Percentiles rank a stretch among this genome's conserved stretches.
Conservation (phyloP, 2,329 filamentous ascomycete species). For the Rhinocladiella similis region DNA sequence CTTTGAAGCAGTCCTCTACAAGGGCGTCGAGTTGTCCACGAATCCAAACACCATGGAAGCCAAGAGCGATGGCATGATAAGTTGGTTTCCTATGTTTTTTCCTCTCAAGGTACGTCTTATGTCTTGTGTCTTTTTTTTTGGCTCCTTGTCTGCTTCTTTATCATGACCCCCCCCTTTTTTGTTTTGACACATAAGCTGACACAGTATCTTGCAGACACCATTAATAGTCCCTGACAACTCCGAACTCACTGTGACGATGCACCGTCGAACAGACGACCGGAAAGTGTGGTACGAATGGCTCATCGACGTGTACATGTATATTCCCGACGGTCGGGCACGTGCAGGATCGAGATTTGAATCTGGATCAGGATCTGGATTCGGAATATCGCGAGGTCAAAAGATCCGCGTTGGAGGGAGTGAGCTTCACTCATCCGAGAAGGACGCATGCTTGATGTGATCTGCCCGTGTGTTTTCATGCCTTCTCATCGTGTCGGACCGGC, state of each 20-base stretch:
- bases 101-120: constrained; percentile 72
- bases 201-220: constrained; percentile 44
- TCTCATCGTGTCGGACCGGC: too few relatives aligned
- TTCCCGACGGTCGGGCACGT: constrained; percentile 1
- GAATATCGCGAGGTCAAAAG: constrained; percentile 22
- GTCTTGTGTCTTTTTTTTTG: neutral
- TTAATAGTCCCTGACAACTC: constrained; percentile 81
- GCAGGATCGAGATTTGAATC: constrained; percentile 20
- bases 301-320: constrained; percentile 70
- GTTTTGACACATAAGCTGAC: neutral
- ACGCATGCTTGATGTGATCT: constrained; percentile 48
- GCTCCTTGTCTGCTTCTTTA: too few relatives aligned
- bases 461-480: too few relatives aligned
- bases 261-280: constrained; percentile 89
- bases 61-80: constrained; percentile 98
- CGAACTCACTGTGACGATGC: constrained; percentile 89
- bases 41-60: constrained; percentile 86
- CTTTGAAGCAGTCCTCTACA: constrained; percentile 94
- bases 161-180: neutral
- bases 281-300: constrained; percentile 99
- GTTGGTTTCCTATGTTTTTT: constrained; percentile 99
- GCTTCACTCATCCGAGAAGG: constrained; percentile 50
- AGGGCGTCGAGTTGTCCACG: constrained; percentile 64
- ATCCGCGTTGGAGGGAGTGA: constrained; percentile 44
- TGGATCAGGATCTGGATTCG: too few relatives aligned